Evolutionary conservation across 257 asterid genomes (phyloP), one percentile per base, ranked within the genome.

Genomic region (Eucommia ulmoides): DNA sequence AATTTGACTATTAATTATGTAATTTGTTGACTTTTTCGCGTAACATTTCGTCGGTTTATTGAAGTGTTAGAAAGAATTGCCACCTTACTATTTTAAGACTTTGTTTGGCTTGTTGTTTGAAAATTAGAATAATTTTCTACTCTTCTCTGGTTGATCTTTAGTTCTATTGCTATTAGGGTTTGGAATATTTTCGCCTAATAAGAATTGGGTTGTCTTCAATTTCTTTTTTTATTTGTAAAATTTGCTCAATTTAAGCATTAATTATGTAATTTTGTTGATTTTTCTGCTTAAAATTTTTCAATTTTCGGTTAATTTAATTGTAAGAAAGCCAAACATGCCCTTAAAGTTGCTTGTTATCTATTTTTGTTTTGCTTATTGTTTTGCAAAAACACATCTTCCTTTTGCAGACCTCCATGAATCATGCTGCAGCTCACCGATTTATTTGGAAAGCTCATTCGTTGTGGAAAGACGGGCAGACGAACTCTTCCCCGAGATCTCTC

Each of bases 401-500:
- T 64, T 41, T 73, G 46, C 81, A 88, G 95, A 81, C 55, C 54
- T 64, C 55, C 71, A 51, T 51, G 74, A 66, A 23, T 66, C 69
- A 2, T 44, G 52, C 46, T 63, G 74, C 65, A 35, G 60, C 64
- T 33, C 59, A 1, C 55, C 55, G 55, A 65, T 62, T 51, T 44
- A 67, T 70, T 52, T 66, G 53, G 53, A 58, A 59, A 59, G 64
- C 62, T 63, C 73, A 15, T 53, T 33, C 24, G 44, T 70, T 24
- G 58, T 47, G 25, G 65, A 47, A 20, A 65, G 74, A 66, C 68
- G 50, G 51, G 80, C 73, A 24, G 86, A 77, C 63, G 72, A 24
- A n/a, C 82, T 79, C 67, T 54, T 86, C 52, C 95, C 83, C 0
- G 64, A 70, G 59, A 74, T 35, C 26, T 70, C 94, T 24, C 96